Percentiles rank a stretch among this genome's conserved stretches.
phyloP scores from a whole-genome alignment of 768 basidiomycete genomes.

The Phlebiopsis gigantea region DNA sequence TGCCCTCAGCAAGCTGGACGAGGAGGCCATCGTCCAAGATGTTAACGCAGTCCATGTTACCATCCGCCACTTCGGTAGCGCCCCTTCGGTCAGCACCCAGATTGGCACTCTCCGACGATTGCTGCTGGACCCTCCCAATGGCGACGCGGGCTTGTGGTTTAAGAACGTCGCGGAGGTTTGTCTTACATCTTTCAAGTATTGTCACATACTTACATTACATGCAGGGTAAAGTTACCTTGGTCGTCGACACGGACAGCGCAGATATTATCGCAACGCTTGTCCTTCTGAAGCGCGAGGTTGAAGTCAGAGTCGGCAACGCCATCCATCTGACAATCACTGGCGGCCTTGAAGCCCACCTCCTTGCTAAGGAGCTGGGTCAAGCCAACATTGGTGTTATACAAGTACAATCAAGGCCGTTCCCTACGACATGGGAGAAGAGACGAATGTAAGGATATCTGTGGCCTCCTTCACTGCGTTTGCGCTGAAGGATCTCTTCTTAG shows the following conservation, averaged over 20 bases:
- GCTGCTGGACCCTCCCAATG: constrained; percentile 36
- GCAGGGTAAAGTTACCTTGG: constrained; percentile 57
- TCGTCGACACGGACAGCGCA: constrained; percentile 62
- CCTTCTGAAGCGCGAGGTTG: constrained; percentile 49
- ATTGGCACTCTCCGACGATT: constrained; percentile 67
- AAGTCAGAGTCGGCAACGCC: constrained; percentile 26
- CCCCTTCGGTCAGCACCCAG: constrained; percentile 67
- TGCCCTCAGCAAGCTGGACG: constrained; percentile 34
- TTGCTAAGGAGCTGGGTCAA: constrained; percentile 56
- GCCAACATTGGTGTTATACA: constrained; percentile 72
- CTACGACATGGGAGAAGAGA: constrained; percentile 50
- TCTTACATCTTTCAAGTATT: neutral
- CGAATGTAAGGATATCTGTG: constrained; percentile 43
- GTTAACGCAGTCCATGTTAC: constrained; percentile 36
- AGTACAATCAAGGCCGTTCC: constrained; percentile 52
- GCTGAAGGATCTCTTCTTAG: constrained; percentile 33
- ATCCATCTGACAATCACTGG: constrained; percentile 46
- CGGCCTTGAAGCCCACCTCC: constrained; percentile 54
- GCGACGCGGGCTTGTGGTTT: constrained; percentile 28
- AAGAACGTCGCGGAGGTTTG: constrained; percentile 26
- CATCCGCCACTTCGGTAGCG: constrained; percentile 35
- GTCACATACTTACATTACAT: neutral
- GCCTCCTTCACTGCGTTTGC: constrained; percentile 10
- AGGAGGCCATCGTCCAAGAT: constrained; percentile 38
- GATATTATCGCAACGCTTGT: constrained; percentile 74